These are phyloP conservation scores for Aspergillus uvarum DNA, from an alignment of 2,329 filamentous ascomycete genomes.

Conservation along the genomic window DNA sequence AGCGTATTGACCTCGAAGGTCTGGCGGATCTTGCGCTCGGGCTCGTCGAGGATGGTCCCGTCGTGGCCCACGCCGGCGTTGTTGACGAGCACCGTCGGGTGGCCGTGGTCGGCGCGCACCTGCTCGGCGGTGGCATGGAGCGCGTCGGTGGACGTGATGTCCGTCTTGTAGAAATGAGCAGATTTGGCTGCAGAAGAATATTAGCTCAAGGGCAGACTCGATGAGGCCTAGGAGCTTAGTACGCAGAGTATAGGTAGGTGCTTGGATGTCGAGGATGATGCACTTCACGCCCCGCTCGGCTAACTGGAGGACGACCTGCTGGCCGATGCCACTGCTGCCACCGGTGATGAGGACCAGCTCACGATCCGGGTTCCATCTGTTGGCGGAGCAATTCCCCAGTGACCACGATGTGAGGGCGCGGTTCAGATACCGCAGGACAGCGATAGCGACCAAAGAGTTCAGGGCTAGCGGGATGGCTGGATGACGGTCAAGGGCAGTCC, in stretches of 20 bases:
- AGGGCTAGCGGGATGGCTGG: not conserved
- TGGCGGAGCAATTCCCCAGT: not conserved
- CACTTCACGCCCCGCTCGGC: conserved; percentile 27
- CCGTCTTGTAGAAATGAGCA: conserved; percentile 35
- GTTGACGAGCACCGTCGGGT: conserved; percentile 51
- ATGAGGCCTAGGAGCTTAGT: not conserved
- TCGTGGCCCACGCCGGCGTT: conserved; percentile 52
- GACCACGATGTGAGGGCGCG: not conserved
- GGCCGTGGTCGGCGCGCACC: conserved; percentile 43
- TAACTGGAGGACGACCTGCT: conserved; percentile 32
- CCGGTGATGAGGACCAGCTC: conserved; percentile 37
- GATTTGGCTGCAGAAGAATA: not conserved
- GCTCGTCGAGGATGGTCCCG: conserved; percentile 49
- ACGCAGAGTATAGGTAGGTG: conserved; percentile 29
- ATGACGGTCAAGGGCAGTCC: not conserved
- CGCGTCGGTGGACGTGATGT: conserved; percentile 38
- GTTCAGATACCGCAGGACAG: not conserved
- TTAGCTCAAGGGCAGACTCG: not conserved
- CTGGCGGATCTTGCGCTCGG: conserved; percentile 45
- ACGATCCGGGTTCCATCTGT: conserved; percentile 18
- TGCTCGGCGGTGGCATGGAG: conserved; percentile 35
- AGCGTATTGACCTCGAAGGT: conserved; percentile 56
- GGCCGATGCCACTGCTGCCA: conserved; percentile 37
- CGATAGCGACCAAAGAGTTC: not conserved
- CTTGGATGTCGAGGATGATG: conserved; percentile 33